A percentile compares a stretch with the other conserved stretches of the same genome.
These are phyloP conservation scores for Acarospora socialis DNA, from an alignment of 2,329 filamentous ascomycete genomes.

Conservation along the genomic window DNA sequence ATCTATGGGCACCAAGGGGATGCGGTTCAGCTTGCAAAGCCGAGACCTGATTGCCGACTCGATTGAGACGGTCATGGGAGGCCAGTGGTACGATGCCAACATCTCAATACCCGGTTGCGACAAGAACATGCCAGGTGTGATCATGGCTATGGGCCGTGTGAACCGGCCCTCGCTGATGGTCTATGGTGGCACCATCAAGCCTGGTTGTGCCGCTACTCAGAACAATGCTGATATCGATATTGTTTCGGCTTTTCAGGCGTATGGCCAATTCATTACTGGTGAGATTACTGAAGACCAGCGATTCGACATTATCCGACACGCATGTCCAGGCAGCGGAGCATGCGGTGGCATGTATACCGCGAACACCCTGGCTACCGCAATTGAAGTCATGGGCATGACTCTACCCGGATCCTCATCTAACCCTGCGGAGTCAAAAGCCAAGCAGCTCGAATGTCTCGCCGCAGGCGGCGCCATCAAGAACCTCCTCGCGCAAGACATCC, in stretches of 20 bases:
- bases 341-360: conserved; percentile 79
- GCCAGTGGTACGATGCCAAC: conserved; percentile 97
- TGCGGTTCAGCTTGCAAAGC: conserved; percentile 90
- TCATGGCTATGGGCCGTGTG: conserved; percentile 87
- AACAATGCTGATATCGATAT: conserved; percentile 72
- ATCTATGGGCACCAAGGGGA: conserved; percentile 94
- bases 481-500: conserved; percentile 61
- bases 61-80: conserved; percentile 97
- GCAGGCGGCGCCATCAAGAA: conserved; percentile 62
- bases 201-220: conserved; percentile 68
- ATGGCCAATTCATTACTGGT: conserved; percentile 85
- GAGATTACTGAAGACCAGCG: conserved; percentile 83
- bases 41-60: conserved; percentile 95
- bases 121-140: conserved; percentile 96
- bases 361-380: conserved; percentile 62
- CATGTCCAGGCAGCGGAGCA: conserved; percentile 70
- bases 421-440: conserved; percentile 58
- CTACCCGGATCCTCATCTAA: conserved; percentile 71
- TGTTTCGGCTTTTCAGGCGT: conserved; percentile 93
- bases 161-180: conserved; percentile 96
- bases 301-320: conserved; percentile 87
- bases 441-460: conserved; percentile 56
- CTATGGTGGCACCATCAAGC: conserved; percentile 87
- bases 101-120: conserved; percentile 95
- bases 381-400: conserved; percentile 61